Conservation (phyloP, 1,284 basidiomycete genomes). For the Irpex sp. region DNA sequence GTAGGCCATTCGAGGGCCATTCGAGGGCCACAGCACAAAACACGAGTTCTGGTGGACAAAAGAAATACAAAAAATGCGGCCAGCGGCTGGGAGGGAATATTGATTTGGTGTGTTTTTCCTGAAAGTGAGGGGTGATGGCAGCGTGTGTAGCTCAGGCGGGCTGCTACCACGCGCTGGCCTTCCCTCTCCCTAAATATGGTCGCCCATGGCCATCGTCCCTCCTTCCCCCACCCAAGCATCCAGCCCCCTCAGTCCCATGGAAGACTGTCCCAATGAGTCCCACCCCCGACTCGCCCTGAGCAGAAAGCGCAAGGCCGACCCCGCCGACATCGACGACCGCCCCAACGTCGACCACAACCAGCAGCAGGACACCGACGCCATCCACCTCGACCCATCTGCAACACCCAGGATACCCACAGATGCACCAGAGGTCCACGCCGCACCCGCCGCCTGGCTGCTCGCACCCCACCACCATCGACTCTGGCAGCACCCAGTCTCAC, state of each 20-base stretch:
- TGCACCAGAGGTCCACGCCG: slow-evolving; percentile 19
- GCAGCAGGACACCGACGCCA: slow-evolving; percentile 16
- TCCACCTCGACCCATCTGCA: slow-evolving; percentile 28
- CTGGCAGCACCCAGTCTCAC: not conserved
- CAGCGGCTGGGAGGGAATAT: slow-evolving; percentile 3
- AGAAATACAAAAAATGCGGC: not conserved
- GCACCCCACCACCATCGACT: slow-evolving; percentile 15
- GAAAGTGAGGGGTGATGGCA: slow-evolving; percentile 20
- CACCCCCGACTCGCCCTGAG: slow-evolving; percentile 35
- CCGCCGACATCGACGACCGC: slow-evolving; percentile 44
- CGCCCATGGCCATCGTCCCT: slow-evolving; percentile 22
- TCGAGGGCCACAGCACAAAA: too few species aligned
- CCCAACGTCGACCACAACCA: slow-evolving; percentile 19
- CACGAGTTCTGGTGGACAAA: not conserved
- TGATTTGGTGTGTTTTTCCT: slow-evolving; percentile 1
- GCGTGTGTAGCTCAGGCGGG: slow-evolving; percentile 26
- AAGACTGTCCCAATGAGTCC: slow-evolving; percentile 45
- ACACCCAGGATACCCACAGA: slow-evolving; percentile 35
- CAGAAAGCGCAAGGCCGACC: slow-evolving; percentile 55
- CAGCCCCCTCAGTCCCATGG: slow-evolving; percentile 37
- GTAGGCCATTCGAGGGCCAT: too few species aligned
- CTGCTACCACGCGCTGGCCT: slow-evolving; percentile 30
- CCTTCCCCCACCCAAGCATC: slow-evolving; percentile 20
- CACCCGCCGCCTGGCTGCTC: slow-evolving; percentile 22
- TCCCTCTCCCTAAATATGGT: slow-evolving; percentile 31